A percentile compares a stretch with the other conserved stretches of the same genome.
phyloP scores from a whole-genome alignment of 2,329 filamentous ascomycete species.

The Fusarium illudens region DNA sequence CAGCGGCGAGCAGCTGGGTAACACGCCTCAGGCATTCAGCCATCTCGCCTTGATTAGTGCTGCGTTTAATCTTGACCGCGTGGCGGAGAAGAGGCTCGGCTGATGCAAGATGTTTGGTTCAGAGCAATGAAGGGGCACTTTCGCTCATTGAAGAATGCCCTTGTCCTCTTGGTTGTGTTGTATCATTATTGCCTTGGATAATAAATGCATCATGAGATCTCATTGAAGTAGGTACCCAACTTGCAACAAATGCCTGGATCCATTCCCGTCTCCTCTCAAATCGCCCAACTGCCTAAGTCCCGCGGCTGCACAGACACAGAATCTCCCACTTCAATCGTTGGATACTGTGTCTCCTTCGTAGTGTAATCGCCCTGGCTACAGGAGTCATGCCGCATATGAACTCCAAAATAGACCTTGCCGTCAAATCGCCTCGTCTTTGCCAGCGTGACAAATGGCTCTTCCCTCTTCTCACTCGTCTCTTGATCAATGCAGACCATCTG shows the following conservation, averaged over 20 bases:
- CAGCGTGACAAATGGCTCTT: slow-evolving; percentile 89
- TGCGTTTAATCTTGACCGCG: slow-evolving; percentile 76
- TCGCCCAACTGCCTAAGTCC: not conserved
- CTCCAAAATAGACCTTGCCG: slow-evolving; percentile 89
- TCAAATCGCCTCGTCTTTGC: slow-evolving; percentile 85
- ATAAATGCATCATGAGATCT: not conserved
- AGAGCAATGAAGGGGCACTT: not conserved
- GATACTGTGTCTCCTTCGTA: slow-evolving; percentile 37
- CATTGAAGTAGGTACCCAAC: not conserved
- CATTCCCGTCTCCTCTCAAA: not conserved
- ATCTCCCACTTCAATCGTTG: slow-evolving; percentile 62
- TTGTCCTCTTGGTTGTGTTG: not conserved
- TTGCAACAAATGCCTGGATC: not conserved
- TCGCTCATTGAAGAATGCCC: not conserved
- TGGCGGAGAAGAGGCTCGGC: slow-evolving; percentile 38
- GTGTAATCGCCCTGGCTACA: not conserved
- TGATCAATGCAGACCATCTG: slow-evolving; percentile 98
- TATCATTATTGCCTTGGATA: not conserved
- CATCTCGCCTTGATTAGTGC: slow-evolving; percentile 80
- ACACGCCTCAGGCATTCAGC: slow-evolving; percentile 82
- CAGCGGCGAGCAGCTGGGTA: slow-evolving; percentile 79
- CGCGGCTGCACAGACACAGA: slow-evolving; percentile 41
- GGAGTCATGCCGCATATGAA: slow-evolving; percentile 71
- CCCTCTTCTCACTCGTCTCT: slow-evolving; percentile 75
- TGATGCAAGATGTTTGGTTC: slow-evolving; percentile 22